Evolutionary conservation across 352 stramenopile genomes (phyloP).

Genomic region (Phytophthora pini): DNA sequence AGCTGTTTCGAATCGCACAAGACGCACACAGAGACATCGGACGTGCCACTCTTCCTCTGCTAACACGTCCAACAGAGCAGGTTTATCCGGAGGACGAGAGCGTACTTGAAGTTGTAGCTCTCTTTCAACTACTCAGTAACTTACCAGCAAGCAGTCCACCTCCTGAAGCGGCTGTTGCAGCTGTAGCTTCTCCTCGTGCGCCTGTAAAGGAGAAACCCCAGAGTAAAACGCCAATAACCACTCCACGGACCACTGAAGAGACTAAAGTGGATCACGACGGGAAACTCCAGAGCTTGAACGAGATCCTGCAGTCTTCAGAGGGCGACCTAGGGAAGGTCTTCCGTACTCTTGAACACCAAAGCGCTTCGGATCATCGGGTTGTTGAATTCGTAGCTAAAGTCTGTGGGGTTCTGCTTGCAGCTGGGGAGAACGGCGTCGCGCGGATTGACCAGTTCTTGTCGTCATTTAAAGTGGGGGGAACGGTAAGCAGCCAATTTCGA

Average conservation of each 20-base stretch:
- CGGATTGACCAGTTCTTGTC: slow-evolving; percentile 38
- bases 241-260: slow-evolving; percentile 27
- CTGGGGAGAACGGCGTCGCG: slow-evolving; percentile 6
- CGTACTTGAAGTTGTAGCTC: slow-evolving; percentile 33
- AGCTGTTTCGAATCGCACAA: slow-evolving; percentile 59
- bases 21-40: slow-evolving; percentile 28
- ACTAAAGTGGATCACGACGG: background rate
- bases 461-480: slow-evolving; percentile 54
- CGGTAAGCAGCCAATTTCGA: slow-evolving; percentile 50
- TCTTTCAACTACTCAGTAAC: slow-evolving; percentile 27
- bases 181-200: slow-evolving; percentile 20
- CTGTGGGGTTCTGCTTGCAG: slow-evolving; percentile 24
- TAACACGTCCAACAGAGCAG: slow-evolving; percentile 9
- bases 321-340: slow-evolving; percentile 41
- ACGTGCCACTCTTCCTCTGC: slow-evolving; percentile 26
- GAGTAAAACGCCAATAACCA: slow-evolving; percentile 33
- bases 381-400: slow-evolving; percentile 53
- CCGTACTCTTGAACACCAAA: slow-evolving; percentile 29
- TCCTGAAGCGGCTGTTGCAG: slow-evolving; percentile 3
- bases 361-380: slow-evolving; percentile 25
- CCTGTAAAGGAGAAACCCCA: slow-evolving; percentile 36
- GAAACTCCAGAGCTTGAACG: slow-evolving; percentile 39
- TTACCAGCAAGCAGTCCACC: background rate
- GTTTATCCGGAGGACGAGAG: slow-evolving; percentile 15
- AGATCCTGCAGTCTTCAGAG: slow-evolving; percentile 47